Conservation (phyloP, 306 rosid species). For the Astragalus membranaceus region DNA sequence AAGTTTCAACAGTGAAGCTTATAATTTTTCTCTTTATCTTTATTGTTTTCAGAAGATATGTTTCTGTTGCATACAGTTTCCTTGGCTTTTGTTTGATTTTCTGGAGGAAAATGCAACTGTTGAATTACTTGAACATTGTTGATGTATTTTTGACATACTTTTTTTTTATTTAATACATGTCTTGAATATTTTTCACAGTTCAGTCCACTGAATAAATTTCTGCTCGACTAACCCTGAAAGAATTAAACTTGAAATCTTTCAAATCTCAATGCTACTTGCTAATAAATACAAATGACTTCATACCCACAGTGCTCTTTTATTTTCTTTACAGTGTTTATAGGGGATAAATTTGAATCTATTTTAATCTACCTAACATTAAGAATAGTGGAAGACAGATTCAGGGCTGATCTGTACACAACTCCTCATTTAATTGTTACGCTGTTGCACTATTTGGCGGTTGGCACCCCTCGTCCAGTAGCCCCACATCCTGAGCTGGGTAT, state of each 20-base stretch:
- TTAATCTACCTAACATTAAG: background rate
- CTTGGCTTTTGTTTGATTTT: slow-evolving; percentile 28
- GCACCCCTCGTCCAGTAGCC: slow-evolving; percentile 41
- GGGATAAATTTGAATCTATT: background rate
- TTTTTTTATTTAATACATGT: background rate
- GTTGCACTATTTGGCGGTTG: slow-evolving; percentile 42
- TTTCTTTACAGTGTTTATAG: background rate
- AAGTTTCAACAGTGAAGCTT: background rate
- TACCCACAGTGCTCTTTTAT: background rate
- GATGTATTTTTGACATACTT: background rate
- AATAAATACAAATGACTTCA: slow-evolving; percentile 1
- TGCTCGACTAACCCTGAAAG: background rate
- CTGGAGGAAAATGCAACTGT: slow-evolving; percentile 55
- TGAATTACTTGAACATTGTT: slow-evolving; percentile 60
- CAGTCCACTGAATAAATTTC: background rate
- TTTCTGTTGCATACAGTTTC: background rate
- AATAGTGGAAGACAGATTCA: background rate
- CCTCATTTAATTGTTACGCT: background rate
- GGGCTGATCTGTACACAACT: background rate
- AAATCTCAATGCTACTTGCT: background rate
- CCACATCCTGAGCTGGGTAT: slow-evolving; percentile 36
- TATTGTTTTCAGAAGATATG: background rate
- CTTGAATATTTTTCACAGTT: background rate
- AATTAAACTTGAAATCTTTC: background rate
- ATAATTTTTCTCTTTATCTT: background rate